Evolutionary conservation across 2,329 filamentous ascomycete species (phyloP).

Genomic region (Aureobasidium musti): DNA sequence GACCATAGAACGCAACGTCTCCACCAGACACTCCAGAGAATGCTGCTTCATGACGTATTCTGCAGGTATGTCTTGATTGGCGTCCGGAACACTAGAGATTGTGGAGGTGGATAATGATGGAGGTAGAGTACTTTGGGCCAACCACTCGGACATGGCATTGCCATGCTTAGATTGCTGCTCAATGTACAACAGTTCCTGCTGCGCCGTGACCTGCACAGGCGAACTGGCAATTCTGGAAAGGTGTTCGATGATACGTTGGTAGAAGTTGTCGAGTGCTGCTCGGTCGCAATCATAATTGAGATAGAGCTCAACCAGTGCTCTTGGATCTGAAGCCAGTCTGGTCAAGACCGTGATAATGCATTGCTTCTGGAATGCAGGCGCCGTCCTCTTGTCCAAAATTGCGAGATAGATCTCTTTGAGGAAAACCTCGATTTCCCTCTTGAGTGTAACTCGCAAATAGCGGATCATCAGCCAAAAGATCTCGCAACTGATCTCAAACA

Average conservation of each 20-base stretch:
- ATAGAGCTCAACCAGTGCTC: slow-evolving; percentile 90
- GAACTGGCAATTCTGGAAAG: slow-evolving; percentile 82
- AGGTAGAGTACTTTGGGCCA: slow-evolving; percentile 79
- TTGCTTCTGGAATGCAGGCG: slow-evolving; percentile 86
- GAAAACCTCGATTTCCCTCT: slow-evolving; percentile 98
- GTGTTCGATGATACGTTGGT: slow-evolving; percentile 91
- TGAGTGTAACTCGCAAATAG: slow-evolving; percentile 88
- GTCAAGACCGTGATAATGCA: slow-evolving; percentile 86
- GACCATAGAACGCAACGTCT: slow-evolving; percentile 84
- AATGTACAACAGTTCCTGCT: slow-evolving; percentile 83
- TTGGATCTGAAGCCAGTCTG: slow-evolving; percentile 79
- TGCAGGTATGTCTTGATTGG: slow-evolving; percentile 68
- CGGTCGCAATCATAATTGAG: slow-evolving; percentile 98
- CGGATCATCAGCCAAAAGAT: slow-evolving; percentile 99
- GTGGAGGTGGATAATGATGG: slow-evolving; percentile 81
- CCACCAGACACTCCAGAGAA: slow-evolving; percentile 83
- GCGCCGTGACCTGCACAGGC: slow-evolving; percentile 70
- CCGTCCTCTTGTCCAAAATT: slow-evolving; percentile 82
- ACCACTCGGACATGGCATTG: slow-evolving; percentile 72
- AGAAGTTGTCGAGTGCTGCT: slow-evolving; percentile 91
- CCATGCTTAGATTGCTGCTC: slow-evolving; percentile 66
- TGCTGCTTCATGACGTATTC: slow-evolving; percentile 92
- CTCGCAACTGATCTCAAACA: slow-evolving; percentile 95
- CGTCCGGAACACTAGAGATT: slow-evolving; percentile 53
- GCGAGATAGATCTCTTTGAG: slow-evolving; percentile 96